Evolutionary conservation across 139 green algal genomes (phyloP), one percentile per base, ranked within the genome.

Genomic region (Chlamydomonas sp.): DNA sequence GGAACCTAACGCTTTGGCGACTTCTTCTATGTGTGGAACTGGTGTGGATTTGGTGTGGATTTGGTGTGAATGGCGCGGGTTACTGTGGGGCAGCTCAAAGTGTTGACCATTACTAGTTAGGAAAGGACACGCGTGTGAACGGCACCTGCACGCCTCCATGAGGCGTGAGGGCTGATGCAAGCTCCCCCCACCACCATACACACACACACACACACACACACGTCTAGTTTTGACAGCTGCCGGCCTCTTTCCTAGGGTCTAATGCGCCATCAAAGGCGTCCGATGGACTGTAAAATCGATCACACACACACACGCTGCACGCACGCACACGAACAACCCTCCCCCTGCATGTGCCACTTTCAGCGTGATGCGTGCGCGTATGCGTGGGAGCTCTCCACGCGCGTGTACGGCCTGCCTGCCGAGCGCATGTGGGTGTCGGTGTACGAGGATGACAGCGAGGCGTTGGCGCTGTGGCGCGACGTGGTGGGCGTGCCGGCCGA

Each of bases 321-420:
- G n/a, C n/a, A n/a, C n/a, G n/a, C n/a, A n/a, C n/a, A n/a, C n/a
- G n/a, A n/a, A n/a, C n/a, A n/a, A n/a, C n/a, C n/a, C n/a, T n/a
- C n/a, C n/a, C n/a, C n/a, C n/a, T n/a, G n/a, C n/a, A n/a, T n/a
- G 43, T 26, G 43, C 43, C 20, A 54, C 59, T 47, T 38, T 37
- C 8, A 43, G 59, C 54, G 8, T 20, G 8, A 83, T 67, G 92
- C 92, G 39, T 88, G 90, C 79, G 28, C 61, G 34, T 91, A 81
- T 77, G 90, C 91, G 3, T 97, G 92, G 92, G 87, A 97, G 81
- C 81, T 97, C 63, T 84, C 84, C 71, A 97, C 88, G 1, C 73
- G 81, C 2, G 92, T 89, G 78, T 88, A 80, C 30, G 62, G 72
- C 6, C 67, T 97, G 31, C 81, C 88, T 1, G 22, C 58, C 2